Conservation (phyloP, 495 filamentous ascomycete species). For the Penicillium goetzii region DNA sequence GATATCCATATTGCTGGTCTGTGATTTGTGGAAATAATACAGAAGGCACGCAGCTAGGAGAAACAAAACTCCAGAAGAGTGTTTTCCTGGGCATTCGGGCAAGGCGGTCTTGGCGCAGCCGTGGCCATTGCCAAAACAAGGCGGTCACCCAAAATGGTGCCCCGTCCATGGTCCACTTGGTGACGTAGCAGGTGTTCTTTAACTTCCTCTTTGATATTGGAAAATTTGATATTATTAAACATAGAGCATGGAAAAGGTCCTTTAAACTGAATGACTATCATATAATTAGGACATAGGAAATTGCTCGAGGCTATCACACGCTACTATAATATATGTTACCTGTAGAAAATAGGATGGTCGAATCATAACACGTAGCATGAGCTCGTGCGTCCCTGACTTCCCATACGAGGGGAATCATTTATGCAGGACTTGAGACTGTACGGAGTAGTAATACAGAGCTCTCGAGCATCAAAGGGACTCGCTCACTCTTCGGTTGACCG, state of each 20-base stretch:
- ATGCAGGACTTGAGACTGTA: not conserved
- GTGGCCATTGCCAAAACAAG: conserved; percentile 7
- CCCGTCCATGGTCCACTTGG: conserved; percentile 19
- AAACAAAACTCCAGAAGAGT: not conserved
- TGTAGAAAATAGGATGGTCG: not conserved
- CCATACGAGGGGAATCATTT: not conserved
- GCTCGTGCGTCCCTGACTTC: not conserved
- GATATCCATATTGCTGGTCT: not conserved
- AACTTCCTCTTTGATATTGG: not conserved
- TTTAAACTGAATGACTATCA: not conserved
- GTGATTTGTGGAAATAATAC: conserved; percentile 16
- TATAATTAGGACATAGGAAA: not conserved
- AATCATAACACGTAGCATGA: not conserved
- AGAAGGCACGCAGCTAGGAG: not conserved
- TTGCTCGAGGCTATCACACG: not conserved
- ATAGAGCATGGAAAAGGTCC: not conserved
- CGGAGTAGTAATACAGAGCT: not conserved
- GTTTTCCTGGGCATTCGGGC: not conserved
- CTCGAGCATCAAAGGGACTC: not conserved
- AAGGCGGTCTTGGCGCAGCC: conserved; percentile 12
- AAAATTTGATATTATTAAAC: not conserved
- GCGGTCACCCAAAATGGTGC: conserved; percentile 7
- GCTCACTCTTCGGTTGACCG: conserved; percentile 31
- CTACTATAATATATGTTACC: not conserved
- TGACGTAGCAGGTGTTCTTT: conserved; percentile 7